Conservation (phyloP, 495 filamentous ascomycete genomes). For the Antarctomyces pellizariae region DNA sequence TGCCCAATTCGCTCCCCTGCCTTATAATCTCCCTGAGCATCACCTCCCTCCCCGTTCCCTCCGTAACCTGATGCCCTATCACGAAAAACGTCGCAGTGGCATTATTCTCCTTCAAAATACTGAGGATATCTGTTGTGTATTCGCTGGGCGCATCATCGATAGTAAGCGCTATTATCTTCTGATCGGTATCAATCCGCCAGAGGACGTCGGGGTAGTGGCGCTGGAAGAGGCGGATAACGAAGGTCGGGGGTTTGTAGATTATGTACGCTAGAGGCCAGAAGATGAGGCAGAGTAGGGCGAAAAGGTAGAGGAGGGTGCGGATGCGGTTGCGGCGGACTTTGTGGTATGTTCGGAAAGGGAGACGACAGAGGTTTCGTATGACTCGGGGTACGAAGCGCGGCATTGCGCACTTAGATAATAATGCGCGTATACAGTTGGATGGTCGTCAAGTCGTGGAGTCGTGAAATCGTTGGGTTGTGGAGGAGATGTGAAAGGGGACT, state of each 20-base stretch:
- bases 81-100: conserved; percentile 58
- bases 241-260: conserved; percentile 48
- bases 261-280: conserved; percentile 32
- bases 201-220: conserved; percentile 52
- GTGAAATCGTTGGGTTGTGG: too few relatives aligned
- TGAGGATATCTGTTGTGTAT: conserved; percentile 47
- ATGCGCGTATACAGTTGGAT: too few relatives aligned
- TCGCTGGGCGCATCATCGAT: conserved; percentile 65
- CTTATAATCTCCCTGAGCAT: conserved; percentile 35
- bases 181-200: conserved; percentile 31
- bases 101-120: conserved; percentile 28
- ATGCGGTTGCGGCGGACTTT: too few relatives aligned
- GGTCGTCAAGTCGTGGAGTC: too few relatives aligned
- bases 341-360: too few relatives aligned
- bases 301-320: conserved; percentile 27
- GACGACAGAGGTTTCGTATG: too few relatives aligned
- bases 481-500: too few relatives aligned
- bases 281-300: conserved; percentile 23
- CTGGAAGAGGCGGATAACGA: conserved; percentile 43
- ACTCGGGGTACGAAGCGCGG: too few relatives aligned
- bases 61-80: conserved; percentile 56
- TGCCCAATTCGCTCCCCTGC: conserved; percentile 47
- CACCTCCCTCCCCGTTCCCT: conserved; percentile 30
- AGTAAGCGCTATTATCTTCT: conserved; percentile 50
- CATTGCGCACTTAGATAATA: too few relatives aligned